These are phyloP conservation scores for Aspergillus ellipticus DNA, from an alignment of 495 filamentous ascomycete species.

Conservation along the genomic window DNA sequence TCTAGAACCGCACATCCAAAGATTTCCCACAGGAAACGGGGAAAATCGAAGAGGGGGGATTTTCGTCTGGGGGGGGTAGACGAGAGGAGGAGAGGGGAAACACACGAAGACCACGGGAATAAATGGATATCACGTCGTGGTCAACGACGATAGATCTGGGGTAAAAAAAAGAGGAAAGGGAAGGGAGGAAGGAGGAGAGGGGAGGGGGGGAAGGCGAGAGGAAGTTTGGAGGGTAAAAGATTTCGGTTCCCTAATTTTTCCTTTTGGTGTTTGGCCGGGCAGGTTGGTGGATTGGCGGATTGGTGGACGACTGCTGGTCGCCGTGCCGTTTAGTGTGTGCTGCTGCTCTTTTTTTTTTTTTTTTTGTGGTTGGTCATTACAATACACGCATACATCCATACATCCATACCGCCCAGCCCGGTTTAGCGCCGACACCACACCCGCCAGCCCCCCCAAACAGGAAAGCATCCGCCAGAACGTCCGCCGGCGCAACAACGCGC, in stretches of 20 bases:
- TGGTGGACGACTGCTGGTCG: conserved; percentile 1
- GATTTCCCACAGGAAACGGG: conserved; percentile 24
- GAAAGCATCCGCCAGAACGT: neutral
- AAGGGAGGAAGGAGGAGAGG: conserved; percentile 6
- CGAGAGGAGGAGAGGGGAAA: conserved; percentile 4
- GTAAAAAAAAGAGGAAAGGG: conserved; percentile 11
- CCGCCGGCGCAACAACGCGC: neutral
- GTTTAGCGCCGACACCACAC: neutral
- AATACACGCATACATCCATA: no score
- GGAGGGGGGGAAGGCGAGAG: conserved; percentile 11
- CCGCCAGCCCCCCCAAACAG: neutral
- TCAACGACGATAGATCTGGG: conserved; percentile 23
- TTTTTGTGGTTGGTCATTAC: neutral
- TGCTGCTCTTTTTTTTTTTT: conserved; percentile 13
- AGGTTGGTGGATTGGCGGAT: no score
- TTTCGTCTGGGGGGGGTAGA: conserved; percentile 4
- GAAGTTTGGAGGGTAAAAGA: conserved; percentile 16
- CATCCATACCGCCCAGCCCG: no score
- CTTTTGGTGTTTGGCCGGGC: conserved; percentile 10
- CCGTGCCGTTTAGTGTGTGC: no score
- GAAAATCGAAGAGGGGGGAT: conserved; percentile 9
- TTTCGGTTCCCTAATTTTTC: conserved; percentile 17
- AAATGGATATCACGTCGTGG: conserved; percentile 18
- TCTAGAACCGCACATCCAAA: conserved; percentile 20
- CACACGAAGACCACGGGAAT: conserved; percentile 19